Evolutionary conservation across 805 yeast genomes (phyloP).

Genomic region (Cyberlindnera euphorbiiphila): DNA sequence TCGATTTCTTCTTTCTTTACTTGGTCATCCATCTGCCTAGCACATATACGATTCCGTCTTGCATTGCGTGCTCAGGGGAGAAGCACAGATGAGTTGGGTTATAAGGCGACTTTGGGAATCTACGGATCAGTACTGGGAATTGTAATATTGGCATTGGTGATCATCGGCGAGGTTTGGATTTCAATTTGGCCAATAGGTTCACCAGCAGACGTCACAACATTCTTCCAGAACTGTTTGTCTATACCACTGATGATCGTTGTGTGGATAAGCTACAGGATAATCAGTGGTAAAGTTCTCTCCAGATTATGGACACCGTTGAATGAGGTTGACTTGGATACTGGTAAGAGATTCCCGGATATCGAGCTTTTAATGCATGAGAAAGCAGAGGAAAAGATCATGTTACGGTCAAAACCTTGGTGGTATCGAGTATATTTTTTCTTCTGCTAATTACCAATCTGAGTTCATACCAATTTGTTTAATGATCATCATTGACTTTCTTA

Average conservation of each 20-base stretch:
- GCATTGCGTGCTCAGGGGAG: conserved; percentile 67
- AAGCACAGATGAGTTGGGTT: conserved; percentile 61
- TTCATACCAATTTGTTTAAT: not conserved
- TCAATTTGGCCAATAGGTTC: conserved; percentile 63
- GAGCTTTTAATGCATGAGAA: conserved; percentile 53
- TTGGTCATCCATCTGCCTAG: conserved; percentile 57
- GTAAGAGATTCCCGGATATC: conserved; percentile 60
- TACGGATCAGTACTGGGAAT: conserved; percentile 64
- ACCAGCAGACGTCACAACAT: conserved; percentile 29
- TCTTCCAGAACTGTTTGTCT: conserved; percentile 41
- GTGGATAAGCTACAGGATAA: conserved; percentile 26
- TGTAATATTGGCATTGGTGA: conserved; percentile 50
- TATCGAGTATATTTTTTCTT: conserved; percentile 51
- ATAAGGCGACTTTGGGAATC: conserved; percentile 62
- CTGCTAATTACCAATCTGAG: conserved; percentile 30
- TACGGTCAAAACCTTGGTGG: conserved; percentile 42
- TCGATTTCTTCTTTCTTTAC: conserved; percentile 60
- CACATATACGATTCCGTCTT: conserved; percentile 59
- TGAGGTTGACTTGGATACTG: conserved; percentile 59
- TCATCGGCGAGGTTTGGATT: conserved; percentile 78
- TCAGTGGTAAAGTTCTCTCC: conserved; percentile 35
- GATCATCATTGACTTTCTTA: no score
- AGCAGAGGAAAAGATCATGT: conserved; percentile 47
- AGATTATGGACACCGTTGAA: conserved; percentile 39
- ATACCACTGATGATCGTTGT: conserved; percentile 36